Base-by-base conservation (phyloP, 768 basidiomycete genomes). In the Rubroboletus pulcherrimus region DNA sequence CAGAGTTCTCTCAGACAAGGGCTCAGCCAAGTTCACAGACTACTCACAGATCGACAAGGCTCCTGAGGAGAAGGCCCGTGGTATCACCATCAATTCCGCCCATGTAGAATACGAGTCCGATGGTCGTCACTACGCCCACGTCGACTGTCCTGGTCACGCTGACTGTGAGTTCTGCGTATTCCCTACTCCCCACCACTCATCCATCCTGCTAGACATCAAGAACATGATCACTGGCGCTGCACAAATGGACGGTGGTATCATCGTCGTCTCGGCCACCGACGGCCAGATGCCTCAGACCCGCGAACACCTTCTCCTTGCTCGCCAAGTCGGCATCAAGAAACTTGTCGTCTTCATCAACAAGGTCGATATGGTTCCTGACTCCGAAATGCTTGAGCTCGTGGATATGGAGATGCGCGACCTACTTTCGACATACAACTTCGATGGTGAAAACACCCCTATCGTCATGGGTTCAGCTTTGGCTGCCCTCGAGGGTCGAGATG, bases 331-430 rank as follows among this genome's bases (percentile, higher is more conserved):
- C 61, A 89, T 99, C 70, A 93, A 95, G 77, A 90, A 87, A 73
- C 84, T 99, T 37, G 93, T 98, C 55, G 97, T 99, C 62, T 99
- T 97, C 80, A 94, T 99, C 74, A 99, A 99, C 89, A 99, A 99
- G 77, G 87, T 99, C 57, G 97, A 99, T 76, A 84, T 88, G 78
- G 90, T 98, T 56, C 84, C 88, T 58, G 97, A 99, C 81, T 85
- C 88, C 6, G 97, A 99, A 80, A 98, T 99, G 94, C 78, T 98
- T 54, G 93, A 97, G 77, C 88, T 99, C 56, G 97, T 99, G 57
- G 97, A 99, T 65, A 98, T 99, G 95, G 97, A 99, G 81, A 99
- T 99, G 87, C 87, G 97, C 56, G 97, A 99, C 69, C 81, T 99
- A 11, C 81, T 99, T 24, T 76, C 85, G 4, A 85, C 85, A 14